These are phyloP conservation scores for Lactarius deliciosus DNA, from an alignment of 768 basidiomycete genomes.

Conservation along the genomic window DNA sequence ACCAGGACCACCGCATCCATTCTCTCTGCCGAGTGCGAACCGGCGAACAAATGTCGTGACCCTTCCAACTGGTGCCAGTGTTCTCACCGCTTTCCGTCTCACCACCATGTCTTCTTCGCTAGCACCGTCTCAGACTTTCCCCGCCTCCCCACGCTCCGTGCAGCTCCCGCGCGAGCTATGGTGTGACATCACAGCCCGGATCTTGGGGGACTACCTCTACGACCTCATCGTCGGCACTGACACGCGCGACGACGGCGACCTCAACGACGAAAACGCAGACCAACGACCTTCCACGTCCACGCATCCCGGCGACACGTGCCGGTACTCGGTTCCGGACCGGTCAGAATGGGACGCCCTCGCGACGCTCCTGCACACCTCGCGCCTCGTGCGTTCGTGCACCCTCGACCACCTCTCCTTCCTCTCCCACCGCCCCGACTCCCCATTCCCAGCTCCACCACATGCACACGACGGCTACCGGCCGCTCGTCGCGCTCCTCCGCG, in stretches of 20 bases:
- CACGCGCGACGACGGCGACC: not conserved
- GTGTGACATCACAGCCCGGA: not conserved
- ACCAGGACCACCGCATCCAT: not conserved
- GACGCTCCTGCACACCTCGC: not conserved
- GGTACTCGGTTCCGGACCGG: not conserved
- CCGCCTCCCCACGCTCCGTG: not conserved
- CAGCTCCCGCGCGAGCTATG: not conserved
- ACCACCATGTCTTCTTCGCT: constrained; percentile 1
- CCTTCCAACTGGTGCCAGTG: not conserved
- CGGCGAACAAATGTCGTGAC: not conserved
- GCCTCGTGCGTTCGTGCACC: constrained; percentile 4
- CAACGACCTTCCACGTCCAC: not conserved
- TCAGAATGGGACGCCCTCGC: not conserved
- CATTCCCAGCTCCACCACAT: too few relatives aligned
- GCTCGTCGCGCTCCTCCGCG: not conserved
- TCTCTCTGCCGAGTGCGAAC: not conserved
- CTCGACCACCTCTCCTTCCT: constrained; percentile 5
- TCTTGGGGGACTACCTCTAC: not conserved
- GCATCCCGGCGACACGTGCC: too few relatives aligned
- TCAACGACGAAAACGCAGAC: not conserved
- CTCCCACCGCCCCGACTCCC: not conserved
- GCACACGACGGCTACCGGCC: not conserved
- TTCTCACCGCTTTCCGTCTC: not conserved
- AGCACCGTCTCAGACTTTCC: not conserved
- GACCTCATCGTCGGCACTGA: not conserved